Percentiles rank a stretch among this genome's conserved stretches.
These are phyloP conservation scores for Sesbania bispinosa DNA, from an alignment of 306 rosid species.

Conservation along the genomic window DNA sequence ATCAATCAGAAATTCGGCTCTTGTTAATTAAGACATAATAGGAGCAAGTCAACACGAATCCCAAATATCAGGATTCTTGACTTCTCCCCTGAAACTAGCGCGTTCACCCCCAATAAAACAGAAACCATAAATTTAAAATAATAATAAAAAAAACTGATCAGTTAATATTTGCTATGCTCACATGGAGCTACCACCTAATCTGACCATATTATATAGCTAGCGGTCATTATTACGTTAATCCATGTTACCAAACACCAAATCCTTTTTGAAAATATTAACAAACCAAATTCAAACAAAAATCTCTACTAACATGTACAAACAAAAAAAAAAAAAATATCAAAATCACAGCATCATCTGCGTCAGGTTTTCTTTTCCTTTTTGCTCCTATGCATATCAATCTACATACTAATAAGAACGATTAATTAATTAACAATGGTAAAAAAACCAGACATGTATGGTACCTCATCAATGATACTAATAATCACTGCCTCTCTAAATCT, in stretches of 20 bases:
- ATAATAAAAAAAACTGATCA: background rate
- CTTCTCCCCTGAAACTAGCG: background rate
- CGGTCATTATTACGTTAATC: background rate
- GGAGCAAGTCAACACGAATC: conserved; percentile 9
- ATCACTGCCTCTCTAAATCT: conserved; percentile 60
- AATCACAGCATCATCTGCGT: background rate
- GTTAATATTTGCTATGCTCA: conserved; percentile 18
- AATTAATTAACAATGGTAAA: background rate
- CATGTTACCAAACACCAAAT: conserved; percentile 34
- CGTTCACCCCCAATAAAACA: background rate
- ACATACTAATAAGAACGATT: background rate
- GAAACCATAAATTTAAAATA: background rate
- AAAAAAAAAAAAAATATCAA: background rate
- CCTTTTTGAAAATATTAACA: background rate
- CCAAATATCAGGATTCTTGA: conserved; percentile 26
- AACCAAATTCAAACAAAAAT: conserved; percentile 20
- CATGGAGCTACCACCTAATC: conserved; percentile 34
- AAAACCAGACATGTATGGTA: background rate
- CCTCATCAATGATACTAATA: background rate
- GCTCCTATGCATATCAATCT: background rate
- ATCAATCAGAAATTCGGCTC: background rate
- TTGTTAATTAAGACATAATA: background rate
- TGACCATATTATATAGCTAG: background rate
- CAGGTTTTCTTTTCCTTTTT: background rate
- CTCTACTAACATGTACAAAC: background rate